Evolutionary conservation across 75 land plant species (phyloP), one percentile per base, ranked within the genome.

Genomic region (Pseudotsuga menziesii): DNA sequence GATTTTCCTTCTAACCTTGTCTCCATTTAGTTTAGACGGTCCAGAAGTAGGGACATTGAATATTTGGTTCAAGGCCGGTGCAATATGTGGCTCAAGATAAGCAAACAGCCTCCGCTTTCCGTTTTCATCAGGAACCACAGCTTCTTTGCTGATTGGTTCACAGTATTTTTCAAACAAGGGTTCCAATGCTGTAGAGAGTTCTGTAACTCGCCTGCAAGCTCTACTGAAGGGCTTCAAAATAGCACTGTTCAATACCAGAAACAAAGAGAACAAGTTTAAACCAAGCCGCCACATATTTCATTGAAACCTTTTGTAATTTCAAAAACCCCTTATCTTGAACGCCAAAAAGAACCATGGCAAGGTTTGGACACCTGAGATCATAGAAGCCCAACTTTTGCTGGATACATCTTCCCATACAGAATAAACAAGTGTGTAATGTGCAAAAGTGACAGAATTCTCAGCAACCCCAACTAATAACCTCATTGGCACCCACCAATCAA

Each of bases 201-300:
- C 98, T 77, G 97, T 91, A 5, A 97, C 85, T 41, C 91, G 82
- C 72, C 95, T 85, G 11, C 93, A 88, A 64, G 90, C 76, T 79
- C 99, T 76, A 78, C 69, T 91, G 72, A 92, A 97, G 17, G 95
- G 91, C 85, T 86, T 92, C 83, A 96, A 79, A 39, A 89, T 91
- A 56, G 89, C 87, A 87, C 95, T 94, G 93, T 44, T 69, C 25
- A 36, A 71, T 11, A 78, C 3, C 15, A 26, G 2, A 20, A 61
- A 25, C 48, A 56, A 36, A 56, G 55, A 41, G 27, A 76, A 41
- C 32, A 7, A 39, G 56, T 20, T 25, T 23, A 78, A 32, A 59
- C 0, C 69, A 27, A 14, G 19, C 71, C 6, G 2, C 1, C 14
- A 56, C 25, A 32, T 15, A 32, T 32, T 29, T 48, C 12, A 48